Percentiles rank a stretch among this genome's conserved stretches.
These are phyloP conservation scores for Pseudogymnoascus sp. DNA, from an alignment of 2,329 filamentous ascomycete species.

Conservation along the genomic window DNA sequence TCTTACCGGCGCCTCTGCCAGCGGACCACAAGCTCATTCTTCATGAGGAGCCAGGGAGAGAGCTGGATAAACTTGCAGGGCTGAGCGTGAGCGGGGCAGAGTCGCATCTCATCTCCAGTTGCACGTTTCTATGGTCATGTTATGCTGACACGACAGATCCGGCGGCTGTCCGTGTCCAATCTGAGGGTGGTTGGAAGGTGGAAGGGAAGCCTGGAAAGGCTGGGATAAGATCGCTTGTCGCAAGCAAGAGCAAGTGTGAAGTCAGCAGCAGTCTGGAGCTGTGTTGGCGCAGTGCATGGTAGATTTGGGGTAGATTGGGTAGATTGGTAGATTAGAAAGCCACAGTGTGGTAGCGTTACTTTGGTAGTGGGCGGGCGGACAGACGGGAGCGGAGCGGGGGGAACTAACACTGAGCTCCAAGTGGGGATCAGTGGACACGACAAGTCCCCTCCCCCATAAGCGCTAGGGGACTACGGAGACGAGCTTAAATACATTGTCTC, in stretches of 20 bases:
- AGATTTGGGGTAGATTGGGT: background rate
- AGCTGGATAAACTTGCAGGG: background rate
- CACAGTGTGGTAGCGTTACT: background rate
- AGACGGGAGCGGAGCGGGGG: constrained; percentile 4
- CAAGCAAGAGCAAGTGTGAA: constrained; percentile 1
- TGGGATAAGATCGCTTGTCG: background rate
- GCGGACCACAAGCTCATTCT: constrained; percentile 10
- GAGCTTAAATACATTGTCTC: constrained; percentile 8
- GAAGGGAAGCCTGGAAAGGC: background rate
- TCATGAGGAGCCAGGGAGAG: constrained; percentile 1
- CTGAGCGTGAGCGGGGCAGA: constrained; percentile 4
- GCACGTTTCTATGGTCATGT: constrained; percentile 1
- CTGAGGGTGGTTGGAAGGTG: background rate
- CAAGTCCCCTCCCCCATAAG: background rate
- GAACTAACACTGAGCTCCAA: constrained; percentile 5
- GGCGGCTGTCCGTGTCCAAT: constrained; percentile 4
- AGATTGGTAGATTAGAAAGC: background rate
- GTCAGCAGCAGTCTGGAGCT: constrained; percentile 4
- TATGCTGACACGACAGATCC: constrained; percentile 6
- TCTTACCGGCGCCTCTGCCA: constrained; percentile 9
- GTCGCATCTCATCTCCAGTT: constrained; percentile 9
- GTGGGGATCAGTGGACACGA: constrained; percentile 6
- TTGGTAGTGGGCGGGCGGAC: background rate
- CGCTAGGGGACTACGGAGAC: background rate
- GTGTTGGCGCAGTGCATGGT: background rate